Percentiles rank a stretch among this genome's conserved stretches.
Conservation (phyloP, 164 flowering plant genomes). For the Dillenia turbinata region DNA sequence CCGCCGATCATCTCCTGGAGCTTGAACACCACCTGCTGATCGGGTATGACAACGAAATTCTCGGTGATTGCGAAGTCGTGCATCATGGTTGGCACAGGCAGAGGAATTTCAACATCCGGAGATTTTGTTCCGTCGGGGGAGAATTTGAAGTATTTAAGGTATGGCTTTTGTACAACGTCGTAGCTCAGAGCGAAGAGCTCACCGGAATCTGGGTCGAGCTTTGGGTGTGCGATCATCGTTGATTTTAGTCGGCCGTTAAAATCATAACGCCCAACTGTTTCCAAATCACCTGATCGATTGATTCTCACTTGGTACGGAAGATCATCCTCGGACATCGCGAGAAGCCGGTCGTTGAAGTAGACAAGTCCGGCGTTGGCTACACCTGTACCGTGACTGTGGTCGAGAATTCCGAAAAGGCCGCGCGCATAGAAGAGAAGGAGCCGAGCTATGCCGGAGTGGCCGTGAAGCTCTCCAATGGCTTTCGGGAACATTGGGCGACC, state of each 20-base stretch:
- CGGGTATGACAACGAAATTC: slow-evolving; percentile 68
- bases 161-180: slow-evolving; percentile 75
- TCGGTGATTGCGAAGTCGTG: slow-evolving; percentile 93
- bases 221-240: slow-evolving; percentile 97
- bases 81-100: slow-evolving; percentile 76
- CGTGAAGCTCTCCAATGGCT: slow-evolving; percentile 91
- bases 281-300: slow-evolving; percentile 54
- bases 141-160: slow-evolving; percentile 72
- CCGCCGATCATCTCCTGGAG: slow-evolving; percentile 67
- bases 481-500: slow-evolving; percentile 86
- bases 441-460: slow-evolving; percentile 80
- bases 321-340: slow-evolving; percentile 90
- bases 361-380: slow-evolving; percentile 91
- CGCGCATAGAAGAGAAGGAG: slow-evolving; percentile 71
- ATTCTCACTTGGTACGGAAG: slow-evolving; percentile 61
- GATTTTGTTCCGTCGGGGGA: slow-evolving; percentile 58
- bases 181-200: slow-evolving; percentile 79
- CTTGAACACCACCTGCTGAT: slow-evolving; percentile 88
- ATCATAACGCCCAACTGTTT: slow-evolving; percentile 65
- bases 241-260: slow-evolving; percentile 54
- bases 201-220: slow-evolving; percentile 68
- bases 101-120: slow-evolving; percentile 65
- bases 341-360: slow-evolving; percentile 62
- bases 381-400: slow-evolving; percentile 57
- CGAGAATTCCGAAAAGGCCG: slow-evolving; percentile 52